Percentiles rank a stretch among this genome's conserved stretches.
phyloP scores from a whole-genome alignment of 306 rosid species.

The Vicia faba region DNA sequence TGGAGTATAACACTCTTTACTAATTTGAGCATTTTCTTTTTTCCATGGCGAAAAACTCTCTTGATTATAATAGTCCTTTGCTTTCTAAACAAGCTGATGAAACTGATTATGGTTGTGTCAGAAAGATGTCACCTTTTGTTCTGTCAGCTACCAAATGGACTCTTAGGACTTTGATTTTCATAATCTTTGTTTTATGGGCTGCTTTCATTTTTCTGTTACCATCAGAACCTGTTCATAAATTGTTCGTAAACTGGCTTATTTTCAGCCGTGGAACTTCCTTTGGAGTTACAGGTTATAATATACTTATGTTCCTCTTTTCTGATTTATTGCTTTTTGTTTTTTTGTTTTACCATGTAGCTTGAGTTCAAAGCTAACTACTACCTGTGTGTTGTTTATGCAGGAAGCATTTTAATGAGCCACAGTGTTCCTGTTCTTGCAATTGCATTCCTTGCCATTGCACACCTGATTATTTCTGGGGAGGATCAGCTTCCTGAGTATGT shows the following conservation, averaged over 20 bases:
- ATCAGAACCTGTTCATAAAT: conserved; percentile 29
- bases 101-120: conserved; percentile 39
- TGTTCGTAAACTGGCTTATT: conserved; percentile 33
- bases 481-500: conserved; percentile 59
- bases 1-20: background rate
- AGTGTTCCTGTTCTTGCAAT: conserved; percentile 67
- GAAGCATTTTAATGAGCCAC: conserved; percentile 59
- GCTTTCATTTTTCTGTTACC: conserved; percentile 58
- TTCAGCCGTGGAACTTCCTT: conserved; percentile 44
- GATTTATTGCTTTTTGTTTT: background rate
- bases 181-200: conserved; percentile 60
- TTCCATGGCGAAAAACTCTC: conserved; percentile 53
- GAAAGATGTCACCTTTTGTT: conserved; percentile 36
- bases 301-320: background rate
- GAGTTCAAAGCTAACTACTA: conserved; percentile 24
- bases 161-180: conserved; percentile 56
- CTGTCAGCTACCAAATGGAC: conserved; percentile 50
- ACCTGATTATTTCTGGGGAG: conserved; percentile 59
- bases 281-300: conserved; percentile 63
- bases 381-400: conserved; percentile 43
- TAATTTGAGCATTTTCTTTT: background rate
- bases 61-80: conserved; percentile 49
- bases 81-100: conserved; percentile 43
- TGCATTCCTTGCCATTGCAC: conserved; percentile 65
- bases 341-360: background rate